Base-by-base conservation (phyloP, 2,329 filamentous ascomycete genomes). In the Aureobasidium musti region DNA sequence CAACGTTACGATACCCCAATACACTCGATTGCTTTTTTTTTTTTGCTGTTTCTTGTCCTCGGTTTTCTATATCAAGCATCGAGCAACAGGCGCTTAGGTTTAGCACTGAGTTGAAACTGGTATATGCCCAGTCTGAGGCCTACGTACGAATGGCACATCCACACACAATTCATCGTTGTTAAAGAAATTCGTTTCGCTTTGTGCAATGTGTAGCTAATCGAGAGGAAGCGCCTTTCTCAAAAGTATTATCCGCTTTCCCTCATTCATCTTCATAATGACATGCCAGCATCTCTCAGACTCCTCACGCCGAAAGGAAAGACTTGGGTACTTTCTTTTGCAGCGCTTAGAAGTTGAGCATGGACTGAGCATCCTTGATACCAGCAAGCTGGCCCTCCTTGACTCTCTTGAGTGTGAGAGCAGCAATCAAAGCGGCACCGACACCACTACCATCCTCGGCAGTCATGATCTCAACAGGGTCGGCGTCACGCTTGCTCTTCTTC, bases 381-480 rank as follows among this genome's bases (percentile, higher is more conserved):
- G 80, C 82, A 63, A 82, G 70, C 72, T 87, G 85, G 39, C 86
- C 87, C 60, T 83, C 81, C 76, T 86, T 82, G 69, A 86, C 82
- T 67, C 87, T 80, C 80, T 88, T 87, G 68, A 89, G 76, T 11
- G 87, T 89, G 75, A 89, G 74, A 8, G 87, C 87, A 8, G 95
- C 95, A 82, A 99, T 98, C 68, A 99, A 81, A 5, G 95, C 95
- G 52, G 94, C 95, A 71, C 94, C 94, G n/a, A 98, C 95, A 85
- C 94, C 95, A 71, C 90, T 94, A 70, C 95, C 95, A 77, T 99
- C 95, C 81, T 99, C 95, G 68, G 95, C 93, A 54, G 92, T 89
- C 71, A 94, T 79, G 71, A 98, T 88, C 81, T 93, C 89, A 65
- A 99, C 85, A 8, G 92, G 93, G 74, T 98, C 81, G 70, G 78